These are phyloP conservation scores for Magnaporthiopsis incrustans DNA, from an alignment of 2,329 filamentous ascomycete genomes.

Conservation along the genomic window DNA sequence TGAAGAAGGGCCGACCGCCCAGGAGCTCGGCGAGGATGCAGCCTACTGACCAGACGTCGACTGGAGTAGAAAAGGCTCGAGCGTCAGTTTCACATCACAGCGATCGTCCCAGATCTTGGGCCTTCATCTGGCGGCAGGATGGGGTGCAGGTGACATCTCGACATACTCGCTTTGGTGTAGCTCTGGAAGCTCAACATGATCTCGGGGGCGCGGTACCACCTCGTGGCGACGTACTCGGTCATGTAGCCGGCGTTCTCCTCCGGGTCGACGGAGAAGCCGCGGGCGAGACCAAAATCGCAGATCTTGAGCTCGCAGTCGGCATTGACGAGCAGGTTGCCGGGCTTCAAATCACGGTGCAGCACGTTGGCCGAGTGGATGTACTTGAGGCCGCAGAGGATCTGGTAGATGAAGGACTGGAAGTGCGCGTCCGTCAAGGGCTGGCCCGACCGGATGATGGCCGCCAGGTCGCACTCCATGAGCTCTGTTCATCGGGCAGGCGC, in stretches of 20 bases:
- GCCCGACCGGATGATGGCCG: constrained; percentile 93
- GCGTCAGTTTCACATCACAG: not conserved
- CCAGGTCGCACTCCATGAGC: constrained; percentile 97
- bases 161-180: constrained; percentile 99
- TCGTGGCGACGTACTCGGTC: constrained; percentile 97
- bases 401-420: constrained; percentile 99
- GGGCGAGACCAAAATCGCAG: constrained; percentile 91
- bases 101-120: no score
- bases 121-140: no score
- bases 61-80: constrained; percentile 36
- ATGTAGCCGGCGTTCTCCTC: constrained; percentile 99
- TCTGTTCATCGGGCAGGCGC: constrained; percentile 43
- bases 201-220: constrained; percentile 92
- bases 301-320: constrained; percentile 99
- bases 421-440: constrained; percentile 96
- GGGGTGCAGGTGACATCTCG: not conserved
- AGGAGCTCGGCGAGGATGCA: constrained; percentile 96
- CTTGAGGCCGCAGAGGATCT: constrained; percentile 97
- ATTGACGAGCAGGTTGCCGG: constrained; percentile 93
- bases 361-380: constrained; percentile 99
- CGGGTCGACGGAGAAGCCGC: constrained; percentile 94
- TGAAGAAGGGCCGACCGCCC: constrained; percentile 96
- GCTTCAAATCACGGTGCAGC: constrained; percentile 92
- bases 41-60: constrained; percentile 98
- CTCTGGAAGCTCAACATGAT: constrained; percentile 99